Evolutionary conservation across 2,329 filamentous ascomycete genomes (phyloP).

Genomic region (Stagonosporopsis chrysanthemi): DNA sequence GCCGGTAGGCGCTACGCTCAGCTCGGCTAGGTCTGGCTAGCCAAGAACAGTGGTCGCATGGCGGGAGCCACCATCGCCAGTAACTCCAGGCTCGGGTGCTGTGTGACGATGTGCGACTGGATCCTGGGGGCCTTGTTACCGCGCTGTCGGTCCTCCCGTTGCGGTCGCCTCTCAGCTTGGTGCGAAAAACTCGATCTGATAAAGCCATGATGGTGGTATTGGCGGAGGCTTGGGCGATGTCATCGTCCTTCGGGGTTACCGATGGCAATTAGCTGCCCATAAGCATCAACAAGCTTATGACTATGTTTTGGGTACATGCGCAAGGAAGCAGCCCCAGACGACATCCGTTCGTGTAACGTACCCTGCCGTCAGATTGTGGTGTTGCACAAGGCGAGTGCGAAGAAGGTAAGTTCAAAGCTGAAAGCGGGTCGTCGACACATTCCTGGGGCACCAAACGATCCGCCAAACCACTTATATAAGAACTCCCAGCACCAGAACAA

Average conservation of each 20-base stretch:
- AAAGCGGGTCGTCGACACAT: constrained; percentile 10
- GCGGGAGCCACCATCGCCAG: constrained; percentile 3
- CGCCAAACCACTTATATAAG: neutral
- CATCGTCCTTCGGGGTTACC: neutral
- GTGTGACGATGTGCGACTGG: constrained; percentile 13
- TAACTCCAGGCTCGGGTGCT: constrained; percentile 3
- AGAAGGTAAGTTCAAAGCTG: constrained; percentile 5
- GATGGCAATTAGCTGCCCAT: neutral
- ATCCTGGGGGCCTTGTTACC: neutral
- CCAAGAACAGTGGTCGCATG: constrained; percentile 14
- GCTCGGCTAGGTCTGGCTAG: neutral
- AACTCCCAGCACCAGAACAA: neutral
- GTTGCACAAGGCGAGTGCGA: constrained; percentile 5
- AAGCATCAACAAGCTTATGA: neutral
- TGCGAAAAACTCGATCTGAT: constrained; percentile 16
- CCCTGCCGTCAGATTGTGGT: neutral
- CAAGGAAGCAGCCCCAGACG: neutral
- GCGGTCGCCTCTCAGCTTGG: neutral
- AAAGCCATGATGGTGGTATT: constrained; percentile 5
- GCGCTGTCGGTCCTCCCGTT: neutral
- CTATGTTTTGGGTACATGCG: neutral
- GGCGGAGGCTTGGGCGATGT: constrained; percentile 16
- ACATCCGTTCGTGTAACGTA: neutral
- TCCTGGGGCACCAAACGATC: constrained; percentile 4
- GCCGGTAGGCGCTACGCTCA: constrained; percentile 7